These are phyloP conservation scores for Tricholoma furcatifolium DNA, from an alignment of 768 basidiomycete species.

Conservation along the genomic window DNA sequence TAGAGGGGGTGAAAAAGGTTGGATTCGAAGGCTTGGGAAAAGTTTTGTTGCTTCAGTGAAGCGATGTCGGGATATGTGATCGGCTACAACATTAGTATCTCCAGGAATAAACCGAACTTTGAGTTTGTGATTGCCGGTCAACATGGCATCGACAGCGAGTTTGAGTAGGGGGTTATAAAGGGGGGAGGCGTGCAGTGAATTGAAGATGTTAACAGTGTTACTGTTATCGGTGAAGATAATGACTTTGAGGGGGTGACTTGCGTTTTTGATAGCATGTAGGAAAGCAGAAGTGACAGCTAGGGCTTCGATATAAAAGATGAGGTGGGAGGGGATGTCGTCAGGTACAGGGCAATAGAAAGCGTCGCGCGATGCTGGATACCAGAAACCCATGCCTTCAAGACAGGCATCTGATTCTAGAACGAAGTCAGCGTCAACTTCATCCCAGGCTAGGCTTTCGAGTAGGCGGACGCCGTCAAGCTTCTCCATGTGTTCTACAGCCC, in stretches of 20 bases:
- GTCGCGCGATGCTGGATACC: constrained; percentile 15
- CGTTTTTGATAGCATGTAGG: neutral
- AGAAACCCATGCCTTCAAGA: too few relatives aligned
- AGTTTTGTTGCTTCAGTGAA: neutral
- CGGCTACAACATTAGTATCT: too few relatives aligned
- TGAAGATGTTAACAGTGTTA: constrained; percentile 23
- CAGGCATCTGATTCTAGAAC: constrained; percentile 25
- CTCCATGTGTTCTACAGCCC: constrained; percentile 25
- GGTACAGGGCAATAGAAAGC: constrained; percentile 11
- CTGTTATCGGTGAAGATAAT: too few relatives aligned
- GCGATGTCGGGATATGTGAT: constrained; percentile 13
- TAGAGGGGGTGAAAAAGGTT: too few relatives aligned
- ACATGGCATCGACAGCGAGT: constrained; percentile 14
- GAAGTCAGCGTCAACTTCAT: constrained; percentile 9
- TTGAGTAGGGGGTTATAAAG: constrained; percentile 19
- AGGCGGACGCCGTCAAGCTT: constrained; percentile 18
- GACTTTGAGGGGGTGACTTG: neutral
- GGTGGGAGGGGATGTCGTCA: constrained; percentile 19
- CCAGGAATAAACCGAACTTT: too few relatives aligned
- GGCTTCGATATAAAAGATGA: too few relatives aligned
- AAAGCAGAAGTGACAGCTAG: too few relatives aligned
- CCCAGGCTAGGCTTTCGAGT: constrained; percentile 19
- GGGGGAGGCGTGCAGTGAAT: constrained; percentile 2
- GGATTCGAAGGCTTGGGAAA: neutral
- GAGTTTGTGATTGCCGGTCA: constrained; percentile 5